These are phyloP conservation scores for Aspergillus clavatus DNA, from an alignment of 2,329 filamentous ascomycete genomes.

Conservation along the genomic window DNA sequence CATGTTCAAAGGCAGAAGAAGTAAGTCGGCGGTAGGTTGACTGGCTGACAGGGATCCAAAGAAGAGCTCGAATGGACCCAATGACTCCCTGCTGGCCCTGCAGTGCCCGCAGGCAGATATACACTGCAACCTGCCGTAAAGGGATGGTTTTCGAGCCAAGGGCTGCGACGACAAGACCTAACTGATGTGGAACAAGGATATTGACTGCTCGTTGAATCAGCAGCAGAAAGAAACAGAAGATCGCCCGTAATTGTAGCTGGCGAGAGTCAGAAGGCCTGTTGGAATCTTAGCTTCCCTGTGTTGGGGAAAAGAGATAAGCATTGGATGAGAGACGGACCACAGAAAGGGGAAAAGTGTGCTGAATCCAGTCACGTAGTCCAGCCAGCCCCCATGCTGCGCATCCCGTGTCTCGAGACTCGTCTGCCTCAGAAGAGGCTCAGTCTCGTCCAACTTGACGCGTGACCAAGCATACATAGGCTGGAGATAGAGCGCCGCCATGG, in stretches of 20 bases:
- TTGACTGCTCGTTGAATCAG: conserved; percentile 75
- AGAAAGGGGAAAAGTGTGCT: conserved; percentile 2
- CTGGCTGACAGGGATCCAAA: conserved; percentile 92
- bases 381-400: conserved; percentile 2
- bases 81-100: conserved; percentile 82
- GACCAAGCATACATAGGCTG: conserved; percentile 2
- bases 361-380: conserved; percentile 1
- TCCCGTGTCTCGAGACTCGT: background rate
- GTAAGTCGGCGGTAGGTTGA: conserved; percentile 88
- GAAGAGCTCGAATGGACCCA: conserved; percentile 69
- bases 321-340: background rate
- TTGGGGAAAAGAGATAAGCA: background rate
- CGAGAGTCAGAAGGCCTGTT: conserved; percentile 68
- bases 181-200: conserved; percentile 71
- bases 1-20: conserved; percentile 91
- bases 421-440: background rate
- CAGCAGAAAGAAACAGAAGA: conserved; percentile 76
- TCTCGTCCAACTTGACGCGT: background rate
- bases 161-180: conserved; percentile 70
- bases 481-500: conserved; percentile 1
- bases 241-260: conserved; percentile 66
- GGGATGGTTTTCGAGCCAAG: conserved; percentile 59
- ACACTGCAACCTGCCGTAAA: conserved; percentile 66
- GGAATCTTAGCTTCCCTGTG: background rate
- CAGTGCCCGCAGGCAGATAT: conserved; percentile 69